Evolutionary conservation across 2,329 filamentous ascomycete genomes (phyloP).

Genomic region (Trichoderma koningiopsis): DNA sequence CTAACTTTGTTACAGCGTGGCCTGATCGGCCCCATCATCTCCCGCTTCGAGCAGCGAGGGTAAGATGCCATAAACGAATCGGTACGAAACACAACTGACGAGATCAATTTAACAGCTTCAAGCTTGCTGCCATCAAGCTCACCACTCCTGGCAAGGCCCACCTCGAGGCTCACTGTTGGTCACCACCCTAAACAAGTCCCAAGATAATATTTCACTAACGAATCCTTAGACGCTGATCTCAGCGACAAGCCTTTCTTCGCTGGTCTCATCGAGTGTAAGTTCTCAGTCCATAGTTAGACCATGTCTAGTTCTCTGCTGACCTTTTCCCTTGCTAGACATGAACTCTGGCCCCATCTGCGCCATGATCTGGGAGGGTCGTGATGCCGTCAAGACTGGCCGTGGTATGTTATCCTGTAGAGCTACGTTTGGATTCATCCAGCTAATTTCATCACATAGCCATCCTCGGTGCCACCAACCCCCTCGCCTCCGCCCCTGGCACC

Average conservation of each 20-base stretch:
- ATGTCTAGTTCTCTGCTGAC: not conserved
- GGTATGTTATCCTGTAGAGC: conserved; percentile 52
- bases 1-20: conserved; percentile 68
- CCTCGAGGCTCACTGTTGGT: conserved; percentile 91
- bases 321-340: conserved; percentile 70
- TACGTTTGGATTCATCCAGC: not conserved
- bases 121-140: conserved; percentile 98
- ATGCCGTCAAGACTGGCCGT: conserved; percentile 98
- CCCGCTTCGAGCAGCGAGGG: conserved; percentile 96
- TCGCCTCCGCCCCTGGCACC: conserved; percentile 91
- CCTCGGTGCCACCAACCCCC: conserved; percentile 98
- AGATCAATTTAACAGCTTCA: conserved; percentile 66
- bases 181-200: not conserved
- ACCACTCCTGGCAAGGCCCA: conserved; percentile 85
- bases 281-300: not conserved
- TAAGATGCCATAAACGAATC: conserved; percentile 47
- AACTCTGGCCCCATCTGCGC: conserved; percentile 92
- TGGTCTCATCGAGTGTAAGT: conserved; percentile 86
- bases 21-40: conserved; percentile 96
- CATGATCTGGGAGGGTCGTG: conserved; percentile 99
- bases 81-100: not conserved
- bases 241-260: conserved; percentile 95
- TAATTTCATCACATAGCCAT: conserved; percentile 58
- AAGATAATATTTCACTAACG: not conserved
- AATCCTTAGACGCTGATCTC: conserved; percentile 72